Evolutionary conservation across 805 yeast genomes (phyloP), one percentile per base, ranked within the genome.

Genomic region (Wickerhamiella occidentalis): DNA sequence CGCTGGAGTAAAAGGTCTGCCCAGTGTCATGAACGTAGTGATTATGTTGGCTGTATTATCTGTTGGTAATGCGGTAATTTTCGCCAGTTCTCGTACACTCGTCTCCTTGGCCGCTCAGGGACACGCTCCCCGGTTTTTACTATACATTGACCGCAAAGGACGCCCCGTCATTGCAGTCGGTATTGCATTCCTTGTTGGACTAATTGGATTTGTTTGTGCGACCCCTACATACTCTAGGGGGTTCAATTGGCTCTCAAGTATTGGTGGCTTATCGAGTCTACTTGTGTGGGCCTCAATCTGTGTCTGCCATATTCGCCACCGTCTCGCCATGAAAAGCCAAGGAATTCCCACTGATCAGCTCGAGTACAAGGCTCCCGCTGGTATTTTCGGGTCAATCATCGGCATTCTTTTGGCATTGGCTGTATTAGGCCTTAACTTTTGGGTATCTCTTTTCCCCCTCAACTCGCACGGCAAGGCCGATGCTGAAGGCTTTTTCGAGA

Each of bases 251-350:
- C 65, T 84, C 64, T 69, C 81, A 58, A 82, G 88, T n/a, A 64
- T 84, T 33, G 79, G 86, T 38, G 88, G 88, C 52, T 68, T 84
- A 54, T 78, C 87, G 1, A 77, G 87, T 15, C 69, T 83, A 52
- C 78, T 82, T 65, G 79, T 85, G 28, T 84, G 94, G 94, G 81
- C 80, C 47, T 76, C 85, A 3, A 79, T 83, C 54, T 79, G 82
- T 60, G 65, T 74, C 38, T 76, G 80, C 43, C 88, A 81, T 60
- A 67, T 84, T 47, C 71, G 88, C 57, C 82, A 81, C 68, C 78
- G 85, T 58, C 55, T 70, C 49, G 82, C 80, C 8, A 65, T 86
- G 66, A 61, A 62, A 1, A 71, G 64, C 5, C 85, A 82, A 65
- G 86, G 86, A 44, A 75, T 88, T 68, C 62, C 70, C n/a, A 68